Percentiles rank a stretch among this genome's conserved stretches.
phyloP scores from a whole-genome alignment of 2,329 filamentous ascomycete genomes.

The Nannizziopsis arthrosporioides region DNA sequence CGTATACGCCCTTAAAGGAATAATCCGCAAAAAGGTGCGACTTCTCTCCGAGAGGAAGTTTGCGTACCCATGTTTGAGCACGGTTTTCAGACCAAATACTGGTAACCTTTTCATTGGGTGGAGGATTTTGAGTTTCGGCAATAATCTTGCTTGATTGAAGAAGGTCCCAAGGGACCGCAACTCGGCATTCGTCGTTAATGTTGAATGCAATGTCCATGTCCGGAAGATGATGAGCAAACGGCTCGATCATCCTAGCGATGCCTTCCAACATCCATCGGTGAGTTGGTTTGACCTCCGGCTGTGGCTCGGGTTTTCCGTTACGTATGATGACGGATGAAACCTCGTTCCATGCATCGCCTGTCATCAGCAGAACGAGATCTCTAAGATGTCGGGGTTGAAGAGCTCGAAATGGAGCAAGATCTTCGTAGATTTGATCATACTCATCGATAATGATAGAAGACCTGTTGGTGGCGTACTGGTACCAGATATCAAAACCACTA shows the following conservation, averaged over 20 bases:
- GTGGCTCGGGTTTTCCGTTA: slow-evolving; percentile 40
- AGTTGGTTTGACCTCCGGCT: slow-evolving; percentile 42
- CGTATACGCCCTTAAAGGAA: slow-evolving; percentile 32
- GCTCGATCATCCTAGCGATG: slow-evolving; percentile 42
- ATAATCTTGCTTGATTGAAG: slow-evolving; percentile 28
- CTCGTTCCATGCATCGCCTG: slow-evolving; percentile 45
- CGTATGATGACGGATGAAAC: slow-evolving; percentile 47
- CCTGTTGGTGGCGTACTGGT: slow-evolving; percentile 42
- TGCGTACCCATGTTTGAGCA: slow-evolving; percentile 28
- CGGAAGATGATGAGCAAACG: slow-evolving; percentile 44
- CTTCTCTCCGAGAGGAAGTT: slow-evolving; percentile 23
- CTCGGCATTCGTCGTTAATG: slow-evolving; percentile 48
- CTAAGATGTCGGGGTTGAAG: slow-evolving; percentile 42
- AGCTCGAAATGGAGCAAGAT: slow-evolving; percentile 46
- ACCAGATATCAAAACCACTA: slow-evolving; percentile 49
- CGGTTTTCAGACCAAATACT: slow-evolving; percentile 30
- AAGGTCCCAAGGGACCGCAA: slow-evolving; percentile 42
- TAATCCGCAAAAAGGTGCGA: slow-evolving; percentile 30
- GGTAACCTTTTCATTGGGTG: slow-evolving; percentile 18
- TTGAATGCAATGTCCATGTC: slow-evolving; percentile 55
- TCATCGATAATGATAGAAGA: slow-evolving; percentile 47
- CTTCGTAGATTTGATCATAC: slow-evolving; percentile 48
- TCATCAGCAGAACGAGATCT: slow-evolving; percentile 41
- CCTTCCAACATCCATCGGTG: slow-evolving; percentile 50
- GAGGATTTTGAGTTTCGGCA: slow-evolving; percentile 10